Percentiles rank a stretch among this genome's conserved stretches.
Conservation (phyloP, 495 filamentous ascomycete species). For the Annulohypoxylon moriforme region DNA sequence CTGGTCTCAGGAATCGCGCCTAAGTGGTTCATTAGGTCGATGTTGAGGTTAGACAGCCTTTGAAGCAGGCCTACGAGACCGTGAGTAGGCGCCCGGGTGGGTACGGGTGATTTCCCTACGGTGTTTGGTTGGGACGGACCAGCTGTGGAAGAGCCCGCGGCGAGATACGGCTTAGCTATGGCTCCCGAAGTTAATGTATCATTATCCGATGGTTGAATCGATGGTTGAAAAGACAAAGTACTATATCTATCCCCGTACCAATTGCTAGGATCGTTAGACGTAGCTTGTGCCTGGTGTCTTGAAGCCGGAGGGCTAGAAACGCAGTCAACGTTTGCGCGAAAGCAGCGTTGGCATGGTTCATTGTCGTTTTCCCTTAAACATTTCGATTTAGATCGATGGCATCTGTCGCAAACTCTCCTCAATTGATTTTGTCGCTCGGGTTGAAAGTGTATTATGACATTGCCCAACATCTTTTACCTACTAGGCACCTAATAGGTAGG, state of each 20-base stretch:
- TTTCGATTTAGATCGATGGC: constrained; percentile 4
- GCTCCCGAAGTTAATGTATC: not conserved
- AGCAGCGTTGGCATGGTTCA: not conserved
- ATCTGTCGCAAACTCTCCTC: not conserved
- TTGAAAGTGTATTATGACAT: not conserved
- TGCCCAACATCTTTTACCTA: not conserved
- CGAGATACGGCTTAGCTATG: not conserved
- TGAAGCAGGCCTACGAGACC: not conserved
- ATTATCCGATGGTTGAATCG: not conserved
- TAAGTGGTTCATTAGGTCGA: not conserved
- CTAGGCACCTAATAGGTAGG: not conserved
- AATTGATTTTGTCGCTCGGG: not conserved
- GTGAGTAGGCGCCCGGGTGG: not conserved
- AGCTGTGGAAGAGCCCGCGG: not conserved
- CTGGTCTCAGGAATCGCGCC: not conserved
- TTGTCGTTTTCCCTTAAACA: not conserved
- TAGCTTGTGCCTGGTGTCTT: not conserved
- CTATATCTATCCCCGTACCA: not conserved
- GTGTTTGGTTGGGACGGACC: not conserved
- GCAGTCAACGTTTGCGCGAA: not conserved
- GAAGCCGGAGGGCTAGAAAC: not conserved
- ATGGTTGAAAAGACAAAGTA: not conserved
- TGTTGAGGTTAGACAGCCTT: not conserved
- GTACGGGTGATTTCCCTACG: not conserved
- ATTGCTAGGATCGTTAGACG: not conserved